Evolutionary conservation across 768 basidiomycete species (phyloP), one percentile per base, ranked within the genome.

Genomic region (Serendipita sp.): DNA sequence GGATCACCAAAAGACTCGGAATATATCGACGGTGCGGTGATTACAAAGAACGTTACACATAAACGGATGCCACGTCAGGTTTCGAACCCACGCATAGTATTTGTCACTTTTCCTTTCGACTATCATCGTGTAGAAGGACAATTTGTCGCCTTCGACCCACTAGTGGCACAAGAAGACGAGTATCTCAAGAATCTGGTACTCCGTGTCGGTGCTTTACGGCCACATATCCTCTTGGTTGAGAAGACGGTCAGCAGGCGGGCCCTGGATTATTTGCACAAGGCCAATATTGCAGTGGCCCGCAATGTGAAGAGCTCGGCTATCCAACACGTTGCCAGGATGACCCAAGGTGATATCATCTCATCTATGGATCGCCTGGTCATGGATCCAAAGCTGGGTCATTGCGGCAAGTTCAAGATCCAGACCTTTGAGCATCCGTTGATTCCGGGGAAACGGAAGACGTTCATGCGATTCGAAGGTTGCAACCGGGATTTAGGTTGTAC

Each of bases 381-480:
- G 66, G 91, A 95, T 71, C 92, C 94, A 4, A 85, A 85, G 41
- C 76, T 97, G 28, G 95, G 95, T 1, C 87, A 95, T 70, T 98
- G 94, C 71, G 76, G 83, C 3, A 81, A 83, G 18, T 95, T 92
- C 74, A 80, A 85, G 38, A 81, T 98, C 3, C 92, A 96, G 73
- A 96, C 96, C 0, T 97, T 88, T 72, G 95, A 97, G 68, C 94
- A 99, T 73, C 80, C 83, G 11, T 78, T 94, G 45, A 99, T 98
- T 46, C 92, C 94, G n/a, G 93, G 92, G 18, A 82, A 81, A 16
- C 81, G 96, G 65, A 99, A 99, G 78, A 92, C 95, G 0, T 89
- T 92, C 71, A 93, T 99, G 92, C 86, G 96, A 1, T 98, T 99
- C 70, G 96, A 99, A 74, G 95, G 95, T 1, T 96, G 94, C 70